Conservation (phyloP, 441 rosid species). For the Populus hybrid region DNA sequence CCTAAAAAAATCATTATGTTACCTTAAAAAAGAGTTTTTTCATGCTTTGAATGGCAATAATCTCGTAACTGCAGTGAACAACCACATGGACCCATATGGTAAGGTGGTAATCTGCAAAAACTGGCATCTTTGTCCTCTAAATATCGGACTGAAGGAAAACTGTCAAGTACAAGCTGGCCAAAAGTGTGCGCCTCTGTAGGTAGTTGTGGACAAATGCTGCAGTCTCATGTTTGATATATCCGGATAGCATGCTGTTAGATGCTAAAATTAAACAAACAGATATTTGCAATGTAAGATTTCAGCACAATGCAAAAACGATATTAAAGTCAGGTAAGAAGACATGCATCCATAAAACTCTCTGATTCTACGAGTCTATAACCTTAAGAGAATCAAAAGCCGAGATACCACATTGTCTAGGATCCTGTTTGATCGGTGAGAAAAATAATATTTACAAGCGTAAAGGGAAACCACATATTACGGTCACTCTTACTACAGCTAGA, state of each 20-base stretch:
- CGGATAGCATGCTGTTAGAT: neutral
- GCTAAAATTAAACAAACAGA: neutral
- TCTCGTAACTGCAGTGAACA: neutral
- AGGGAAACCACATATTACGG: neutral
- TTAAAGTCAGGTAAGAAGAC: neutral
- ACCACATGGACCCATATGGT: neutral
- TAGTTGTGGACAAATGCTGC: neutral
- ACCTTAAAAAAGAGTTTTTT: neutral
- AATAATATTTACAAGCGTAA: constrained; percentile 12
- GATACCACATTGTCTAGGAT: neutral
- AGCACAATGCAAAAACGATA: neutral
- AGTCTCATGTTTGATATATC: neutral
- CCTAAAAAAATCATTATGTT: neutral
- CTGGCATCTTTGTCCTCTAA: neutral
- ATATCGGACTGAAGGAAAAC: neutral
- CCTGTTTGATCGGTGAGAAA: neutral
- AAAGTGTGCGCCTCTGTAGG: neutral
- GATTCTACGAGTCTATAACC: neutral
- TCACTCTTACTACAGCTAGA: neutral
- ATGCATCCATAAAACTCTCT: neutral
- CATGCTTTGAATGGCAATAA: neutral
- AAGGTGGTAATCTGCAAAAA: neutral
- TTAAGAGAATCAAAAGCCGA: neutral
- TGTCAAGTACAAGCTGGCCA: neutral
- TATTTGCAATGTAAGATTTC: neutral